A percentile compares a stretch with the other conserved stretches of the same genome.
Conservation (phyloP, 257 asterid species). For the Scutellaria baicalensis region DNA sequence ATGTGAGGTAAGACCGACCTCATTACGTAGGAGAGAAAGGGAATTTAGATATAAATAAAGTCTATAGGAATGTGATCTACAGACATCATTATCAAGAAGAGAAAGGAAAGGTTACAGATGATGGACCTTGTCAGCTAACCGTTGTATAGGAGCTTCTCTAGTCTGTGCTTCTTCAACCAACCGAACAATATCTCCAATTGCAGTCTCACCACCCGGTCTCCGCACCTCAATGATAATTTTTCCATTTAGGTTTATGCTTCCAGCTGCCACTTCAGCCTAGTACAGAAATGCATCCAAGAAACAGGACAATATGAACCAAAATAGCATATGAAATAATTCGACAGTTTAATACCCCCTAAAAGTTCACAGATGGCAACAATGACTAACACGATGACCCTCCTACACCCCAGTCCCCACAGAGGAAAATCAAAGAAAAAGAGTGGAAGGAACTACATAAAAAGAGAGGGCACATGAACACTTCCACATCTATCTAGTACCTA, state of each 20-base stretch:
- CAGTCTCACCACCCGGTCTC: constrained; percentile 97
- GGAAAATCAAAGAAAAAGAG: neutral
- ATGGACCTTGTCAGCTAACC: constrained; percentile 93
- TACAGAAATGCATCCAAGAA: constrained; percentile 18
- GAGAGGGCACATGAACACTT: neutral
- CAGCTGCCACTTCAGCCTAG: constrained; percentile 94
- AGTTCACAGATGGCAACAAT: constrained; percentile 1
- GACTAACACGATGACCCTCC: neutral
- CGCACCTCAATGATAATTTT: constrained; percentile 85
- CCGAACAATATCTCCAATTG: constrained; percentile 93
- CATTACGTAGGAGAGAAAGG: too few relatives aligned
- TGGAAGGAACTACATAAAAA: neutral
- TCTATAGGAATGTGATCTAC: neutral
- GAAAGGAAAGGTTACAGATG: constrained; percentile 8
- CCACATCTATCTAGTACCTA: too few relatives aligned
- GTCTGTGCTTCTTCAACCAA: constrained; percentile 98
- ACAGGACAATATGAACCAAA: constrained; percentile 12
- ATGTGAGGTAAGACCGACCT: too few relatives aligned
- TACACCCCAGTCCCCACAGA: neutral
- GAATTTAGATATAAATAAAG: neutral
- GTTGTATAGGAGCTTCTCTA: constrained; percentile 97
- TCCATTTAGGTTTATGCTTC: constrained; percentile 93
- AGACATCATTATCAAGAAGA: constrained; percentile 2
- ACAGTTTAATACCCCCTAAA: constrained; percentile 7
- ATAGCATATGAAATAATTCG: constrained; percentile 4